A percentile compares a stretch with the other conserved stretches of the same genome.
phyloP scores from a whole-genome alignment of 2,329 filamentous ascomycete species.

The Penicillium sp. region DNA sequence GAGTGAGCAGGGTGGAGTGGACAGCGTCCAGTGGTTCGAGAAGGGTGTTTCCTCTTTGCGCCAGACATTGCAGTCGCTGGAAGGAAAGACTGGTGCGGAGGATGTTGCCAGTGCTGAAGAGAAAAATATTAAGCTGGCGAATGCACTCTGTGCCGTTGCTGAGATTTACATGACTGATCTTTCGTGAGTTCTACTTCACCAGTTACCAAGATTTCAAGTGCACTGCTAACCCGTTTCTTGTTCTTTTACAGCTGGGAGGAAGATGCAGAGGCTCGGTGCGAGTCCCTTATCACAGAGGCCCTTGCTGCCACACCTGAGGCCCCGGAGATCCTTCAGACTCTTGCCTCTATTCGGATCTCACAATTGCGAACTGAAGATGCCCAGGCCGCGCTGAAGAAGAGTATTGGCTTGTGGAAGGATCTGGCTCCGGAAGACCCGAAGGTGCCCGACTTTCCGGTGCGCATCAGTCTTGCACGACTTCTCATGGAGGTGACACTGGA shows the following conservation, averaged over 20 bases:
- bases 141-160: conserved; percentile 87
- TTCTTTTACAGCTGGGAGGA: conserved; percentile 63
- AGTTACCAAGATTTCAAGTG: neutral
- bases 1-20: conserved; percentile 62
- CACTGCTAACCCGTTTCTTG: neutral
- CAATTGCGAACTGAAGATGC: conserved; percentile 80
- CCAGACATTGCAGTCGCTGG: conserved; percentile 66
- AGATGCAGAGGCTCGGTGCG: conserved; percentile 86
- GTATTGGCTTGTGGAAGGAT: conserved; percentile 80
- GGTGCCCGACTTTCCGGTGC: conserved; percentile 81
- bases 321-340: conserved; percentile 89
- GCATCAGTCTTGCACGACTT: conserved; percentile 79
- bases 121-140: conserved; percentile 78
- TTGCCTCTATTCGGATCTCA: conserved; percentile 91
- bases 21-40: conserved; percentile 63
- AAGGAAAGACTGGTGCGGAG: conserved; percentile 47
- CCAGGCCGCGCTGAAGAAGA: conserved; percentile 71
- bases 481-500: conserved; percentile 90
- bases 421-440: conserved; percentile 68
- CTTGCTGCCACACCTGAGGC: conserved; percentile 77
- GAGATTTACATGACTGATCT: conserved; percentile 99
- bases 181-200: conserved; percentile 55
- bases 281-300: conserved; percentile 85
- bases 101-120: conserved; percentile 56
- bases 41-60: conserved; percentile 70